Evolutionary conservation across 2,329 filamentous ascomycete genomes (phyloP), one percentile per base, ranked within the genome.

Genomic region (Fusarium veterinarium): DNA sequence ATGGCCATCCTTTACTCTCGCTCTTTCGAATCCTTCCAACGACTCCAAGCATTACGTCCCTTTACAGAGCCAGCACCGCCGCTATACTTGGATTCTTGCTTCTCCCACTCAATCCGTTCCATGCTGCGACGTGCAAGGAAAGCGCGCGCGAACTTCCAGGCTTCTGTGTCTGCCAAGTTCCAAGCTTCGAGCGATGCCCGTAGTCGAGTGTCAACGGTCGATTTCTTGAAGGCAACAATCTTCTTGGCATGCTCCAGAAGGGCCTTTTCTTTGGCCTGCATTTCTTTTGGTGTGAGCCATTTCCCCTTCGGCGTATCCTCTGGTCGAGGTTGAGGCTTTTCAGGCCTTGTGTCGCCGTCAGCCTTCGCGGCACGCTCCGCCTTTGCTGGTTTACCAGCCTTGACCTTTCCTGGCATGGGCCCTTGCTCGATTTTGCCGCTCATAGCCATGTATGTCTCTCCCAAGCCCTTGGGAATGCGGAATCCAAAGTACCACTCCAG

Each of bases 401-500:
- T 46, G 83, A 30, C 33, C 8, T 67, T 63, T 40, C 66, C 62
- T 17, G 67, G 58, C 40, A 76, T 71, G 10, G 60, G 17, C 6
- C 60, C 67, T 16, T 69, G 72, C 56, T 65, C 69, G 10, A 62
- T 20, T 17, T 70, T 72, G 25, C 45, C 58, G 9, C 63, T 44
- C 59, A 71, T 28, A 37, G 65, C 69, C 51, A 86, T 84, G 44
- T 86, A 81, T 8, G 87, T 84, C 16, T 84, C 83, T 25, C 85
- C 82, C 51, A 55, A 38, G 12, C 44, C 55, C 6, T 86, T 86
- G 4, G 95, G 93, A 14, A 98, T 87, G 19, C 87, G 85, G 81
- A 98, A 98, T 60, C 95, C 96, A 79, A 98, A 94, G 74, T 92
- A 89, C 94, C 95, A 98, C 78, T 95, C 92, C 5, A 97, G 84